Evolutionary conservation across 345 rosid genomes (phyloP).

Genomic region (Melaleuca quinquenervia): DNA sequence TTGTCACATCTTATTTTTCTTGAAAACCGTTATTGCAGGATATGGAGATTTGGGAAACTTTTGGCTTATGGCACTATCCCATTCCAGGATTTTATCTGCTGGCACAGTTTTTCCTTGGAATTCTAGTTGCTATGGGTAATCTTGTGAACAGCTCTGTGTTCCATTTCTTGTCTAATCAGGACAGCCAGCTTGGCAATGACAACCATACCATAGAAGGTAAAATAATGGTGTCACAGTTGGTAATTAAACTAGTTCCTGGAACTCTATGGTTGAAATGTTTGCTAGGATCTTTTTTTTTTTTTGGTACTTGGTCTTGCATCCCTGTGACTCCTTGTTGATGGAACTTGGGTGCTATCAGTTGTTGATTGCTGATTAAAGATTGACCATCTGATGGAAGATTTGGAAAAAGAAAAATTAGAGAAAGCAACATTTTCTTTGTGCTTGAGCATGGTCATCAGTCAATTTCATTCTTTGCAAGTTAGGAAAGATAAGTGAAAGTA

Average conservation of each 20-base stretch:
- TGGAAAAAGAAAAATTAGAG: background rate
- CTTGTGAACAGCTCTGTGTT: slow-evolving; percentile 31
- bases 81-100: slow-evolving; percentile 34
- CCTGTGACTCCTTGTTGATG: background rate
- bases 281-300: background rate
- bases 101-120: slow-evolving; percentile 36
- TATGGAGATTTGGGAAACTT: slow-evolving; percentile 34
- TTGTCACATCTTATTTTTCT: background rate
- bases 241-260: background rate
- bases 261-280: background rate
- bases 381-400: background rate
- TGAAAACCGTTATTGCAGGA: slow-evolving; percentile 16
- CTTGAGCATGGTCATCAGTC: background rate
- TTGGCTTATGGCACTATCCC: slow-evolving; percentile 39
- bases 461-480: too few relatives aligned
- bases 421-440: background rate
- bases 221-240: background rate
- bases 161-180: slow-evolving; percentile 19
- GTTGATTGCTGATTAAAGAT: background rate
- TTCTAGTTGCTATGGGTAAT: slow-evolving; percentile 32
- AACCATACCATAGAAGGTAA: slow-evolving; percentile 16
- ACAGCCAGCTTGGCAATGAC: slow-evolving; percentile 5
- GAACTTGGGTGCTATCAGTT: background rate
- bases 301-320: background rate
- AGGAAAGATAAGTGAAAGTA: background rate